These are phyloP conservation scores for Bruguiera sexangula DNA, from an alignment of 345 rosid species.

Conservation along the genomic window DNA sequence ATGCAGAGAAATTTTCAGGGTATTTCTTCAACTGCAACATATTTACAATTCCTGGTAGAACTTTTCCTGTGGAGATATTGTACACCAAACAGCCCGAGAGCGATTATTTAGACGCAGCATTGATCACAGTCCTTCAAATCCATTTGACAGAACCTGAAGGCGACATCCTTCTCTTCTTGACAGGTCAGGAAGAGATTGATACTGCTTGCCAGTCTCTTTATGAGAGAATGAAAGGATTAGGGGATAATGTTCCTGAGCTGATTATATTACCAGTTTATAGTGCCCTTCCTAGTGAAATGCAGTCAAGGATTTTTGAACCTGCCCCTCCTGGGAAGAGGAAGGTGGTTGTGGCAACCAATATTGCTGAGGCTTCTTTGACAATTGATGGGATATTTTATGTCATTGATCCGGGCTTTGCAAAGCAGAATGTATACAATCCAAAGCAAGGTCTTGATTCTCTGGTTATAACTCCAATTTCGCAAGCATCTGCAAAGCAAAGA, in stretches of 20 bases:
- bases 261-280: conserved; percentile 80
- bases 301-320: conserved; percentile 83
- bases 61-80: conserved; percentile 77
- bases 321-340: conserved; percentile 82
- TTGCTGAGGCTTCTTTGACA: conserved; percentile 81
- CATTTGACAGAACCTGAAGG: conserved; percentile 93
- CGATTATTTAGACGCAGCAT: conserved; percentile 77
- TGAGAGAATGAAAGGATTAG: conserved; percentile 74
- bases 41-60: conserved; percentile 84
- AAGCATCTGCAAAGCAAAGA: conserved; percentile 86
- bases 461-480: conserved; percentile 77
- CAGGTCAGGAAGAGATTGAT: conserved; percentile 87
- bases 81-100: conserved; percentile 82
- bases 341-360: conserved; percentile 86
- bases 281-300: conserved; percentile 93
- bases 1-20: conserved; percentile 83
- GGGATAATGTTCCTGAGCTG: conserved; percentile 71
- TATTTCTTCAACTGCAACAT: conserved; percentile 79
- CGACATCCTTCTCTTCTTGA: conserved; percentile 72
- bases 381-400: conserved; percentile 82
- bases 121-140: conserved; percentile 73
- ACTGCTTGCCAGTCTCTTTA: conserved; percentile 71
- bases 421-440: conserved; percentile 78
- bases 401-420: conserved; percentile 85
- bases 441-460: conserved; percentile 81